Evolutionary conservation across 441 rosid species (phyloP).

Genomic region (Pelargonium fulgidum): DNA sequence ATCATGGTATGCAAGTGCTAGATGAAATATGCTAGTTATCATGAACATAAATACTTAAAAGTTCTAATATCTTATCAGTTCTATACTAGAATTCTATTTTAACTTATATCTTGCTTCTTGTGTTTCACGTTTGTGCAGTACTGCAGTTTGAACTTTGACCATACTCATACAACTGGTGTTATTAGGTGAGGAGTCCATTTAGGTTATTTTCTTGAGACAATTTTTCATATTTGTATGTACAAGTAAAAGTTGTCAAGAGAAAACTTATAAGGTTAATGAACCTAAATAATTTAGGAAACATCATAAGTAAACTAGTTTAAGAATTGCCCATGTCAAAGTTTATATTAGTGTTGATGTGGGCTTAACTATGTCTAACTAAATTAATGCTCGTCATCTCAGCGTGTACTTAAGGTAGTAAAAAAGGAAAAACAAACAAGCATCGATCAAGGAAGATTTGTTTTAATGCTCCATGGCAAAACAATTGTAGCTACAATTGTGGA

Average conservation of each 20-base stretch:
- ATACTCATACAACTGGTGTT: conserved; percentile 91
- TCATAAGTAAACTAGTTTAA: too few relatives aligned
- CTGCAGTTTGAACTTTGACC: conserved; percentile 92
- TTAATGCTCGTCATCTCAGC: too few relatives aligned
- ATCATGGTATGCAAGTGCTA: conserved; percentile 1
- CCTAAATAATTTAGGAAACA: too few relatives aligned
- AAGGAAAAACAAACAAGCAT: background rate
- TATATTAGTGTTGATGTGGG: background rate
- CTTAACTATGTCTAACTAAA: background rate
- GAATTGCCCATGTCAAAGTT: background rate
- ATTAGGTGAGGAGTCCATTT: conserved; percentile 49
- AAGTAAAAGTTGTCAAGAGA: background rate
- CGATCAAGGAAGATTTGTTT: background rate
- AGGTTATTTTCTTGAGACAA: conserved; percentile 1
- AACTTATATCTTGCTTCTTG: conserved; percentile 5
- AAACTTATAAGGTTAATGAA: too few relatives aligned
- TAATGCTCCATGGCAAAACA: background rate
- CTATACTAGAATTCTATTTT: background rate
- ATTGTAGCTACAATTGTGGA: too few relatives aligned
- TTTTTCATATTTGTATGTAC: background rate
- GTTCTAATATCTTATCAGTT: background rate
- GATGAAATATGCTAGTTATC: background rate
- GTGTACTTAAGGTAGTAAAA: too few relatives aligned
- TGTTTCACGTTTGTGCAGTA: conserved; percentile 46
- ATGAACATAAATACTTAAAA: background rate